phyloP scores from a whole-genome alignment of 179 eudicot species.

The Silene noctiflora region DNA sequence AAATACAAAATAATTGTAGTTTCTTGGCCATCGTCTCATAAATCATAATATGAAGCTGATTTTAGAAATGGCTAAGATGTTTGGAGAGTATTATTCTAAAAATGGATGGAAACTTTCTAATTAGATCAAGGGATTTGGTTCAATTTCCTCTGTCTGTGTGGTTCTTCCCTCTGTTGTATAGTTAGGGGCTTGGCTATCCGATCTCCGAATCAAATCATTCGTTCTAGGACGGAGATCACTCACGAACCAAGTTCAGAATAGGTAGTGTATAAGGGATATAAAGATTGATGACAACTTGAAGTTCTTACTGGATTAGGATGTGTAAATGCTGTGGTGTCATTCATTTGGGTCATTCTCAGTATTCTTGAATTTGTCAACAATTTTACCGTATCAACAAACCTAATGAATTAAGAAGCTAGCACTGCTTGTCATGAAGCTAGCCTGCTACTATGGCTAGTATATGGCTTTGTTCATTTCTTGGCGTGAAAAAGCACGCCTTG shows the following conservation, averaged over 20 bases:
- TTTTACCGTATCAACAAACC: background rate
- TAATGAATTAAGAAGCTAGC: background rate
- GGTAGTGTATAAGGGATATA: conserved; percentile 10
- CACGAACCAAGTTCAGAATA: background rate
- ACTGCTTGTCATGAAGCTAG: background rate
- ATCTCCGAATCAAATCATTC: background rate
- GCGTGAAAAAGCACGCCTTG: too few species aligned
- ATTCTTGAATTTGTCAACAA: background rate
- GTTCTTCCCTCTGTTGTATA: background rate
- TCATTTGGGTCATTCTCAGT: background rate
- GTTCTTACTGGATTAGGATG: background rate
- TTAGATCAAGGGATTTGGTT: background rate
- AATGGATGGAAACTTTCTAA: background rate
- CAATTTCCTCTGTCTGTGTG: background rate
- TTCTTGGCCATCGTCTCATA: too few species aligned
- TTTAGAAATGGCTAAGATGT: background rate
- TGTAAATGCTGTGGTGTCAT: background rate
- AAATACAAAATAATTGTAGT: background rate
- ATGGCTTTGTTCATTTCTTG: background rate
- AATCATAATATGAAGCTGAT: background rate
- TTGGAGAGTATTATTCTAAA: too few species aligned
- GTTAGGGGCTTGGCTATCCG: background rate
- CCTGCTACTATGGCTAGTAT: background rate
- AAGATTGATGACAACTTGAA: background rate
- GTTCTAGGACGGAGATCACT: background rate